phyloP scores from a whole-genome alignment of 257 asterid species.

The Verbena officinalis region DNA sequence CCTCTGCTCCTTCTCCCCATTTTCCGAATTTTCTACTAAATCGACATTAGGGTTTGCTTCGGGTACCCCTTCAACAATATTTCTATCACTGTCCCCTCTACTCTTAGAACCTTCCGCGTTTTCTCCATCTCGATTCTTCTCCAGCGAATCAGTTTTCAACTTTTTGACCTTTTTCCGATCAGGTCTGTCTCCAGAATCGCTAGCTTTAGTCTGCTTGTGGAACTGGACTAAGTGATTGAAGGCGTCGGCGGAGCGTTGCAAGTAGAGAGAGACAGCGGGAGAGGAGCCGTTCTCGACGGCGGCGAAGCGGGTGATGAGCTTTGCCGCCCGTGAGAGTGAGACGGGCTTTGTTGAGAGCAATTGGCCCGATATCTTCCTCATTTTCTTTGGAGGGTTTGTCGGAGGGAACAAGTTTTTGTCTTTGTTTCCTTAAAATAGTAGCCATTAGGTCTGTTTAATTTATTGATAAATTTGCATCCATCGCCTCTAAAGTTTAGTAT shows the following conservation, averaged over 20 bases:
- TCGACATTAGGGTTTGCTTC: conserved; percentile 20
- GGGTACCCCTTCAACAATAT: background rate
- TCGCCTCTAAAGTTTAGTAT: too few species aligned
- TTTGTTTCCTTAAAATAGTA: background rate
- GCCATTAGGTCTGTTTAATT: too few species aligned
- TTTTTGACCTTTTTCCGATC: conserved; percentile 21
- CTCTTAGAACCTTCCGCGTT: background rate
- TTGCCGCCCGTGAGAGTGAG: conserved; percentile 55
- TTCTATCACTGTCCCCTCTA: background rate
- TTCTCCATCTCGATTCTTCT: conserved; percentile 10
- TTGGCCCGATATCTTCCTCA: conserved; percentile 54
- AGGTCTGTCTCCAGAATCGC: conserved; percentile 6
- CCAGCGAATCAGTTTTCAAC: background rate
- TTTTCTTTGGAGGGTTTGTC: background rate
- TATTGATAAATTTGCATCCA: too few species aligned
- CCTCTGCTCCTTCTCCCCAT: conserved; percentile 22
- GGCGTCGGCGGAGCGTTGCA: conserved; percentile 53
- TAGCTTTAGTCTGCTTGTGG: conserved; percentile 31
- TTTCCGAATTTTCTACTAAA: background rate
- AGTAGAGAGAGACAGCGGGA: conserved; percentile 45
- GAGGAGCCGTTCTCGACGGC: conserved; percentile 56
- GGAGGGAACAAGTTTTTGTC: background rate
- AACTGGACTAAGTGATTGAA: conserved; percentile 49
- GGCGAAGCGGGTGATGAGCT: conserved; percentile 46
- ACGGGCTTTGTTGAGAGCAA: conserved; percentile 41